Evolutionary conservation across 2,329 filamentous ascomycete genomes (phyloP).

Genomic region (Coniochaeta sp.): DNA sequence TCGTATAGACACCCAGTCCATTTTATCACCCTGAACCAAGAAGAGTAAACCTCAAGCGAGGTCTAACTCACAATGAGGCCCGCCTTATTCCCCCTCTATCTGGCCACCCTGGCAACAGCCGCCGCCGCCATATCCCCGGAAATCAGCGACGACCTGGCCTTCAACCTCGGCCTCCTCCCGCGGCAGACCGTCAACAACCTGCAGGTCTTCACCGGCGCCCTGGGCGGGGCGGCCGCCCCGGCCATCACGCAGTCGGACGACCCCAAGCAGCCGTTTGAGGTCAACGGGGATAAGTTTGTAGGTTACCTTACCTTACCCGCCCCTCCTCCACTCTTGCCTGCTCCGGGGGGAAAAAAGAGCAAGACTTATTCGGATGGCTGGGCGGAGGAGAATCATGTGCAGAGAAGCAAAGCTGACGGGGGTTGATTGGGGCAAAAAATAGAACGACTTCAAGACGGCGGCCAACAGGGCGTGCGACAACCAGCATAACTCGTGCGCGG

Average conservation of each 20-base stretch:
- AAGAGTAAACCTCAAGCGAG: neutral
- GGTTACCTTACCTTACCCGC: conserved; percentile 8
- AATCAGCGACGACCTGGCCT: conserved; percentile 25
- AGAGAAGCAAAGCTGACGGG: neutral
- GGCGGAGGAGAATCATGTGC: neutral
- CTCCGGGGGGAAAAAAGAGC: too few species aligned
- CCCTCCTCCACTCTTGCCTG: neutral
- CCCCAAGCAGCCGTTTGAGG: conserved; percentile 30
- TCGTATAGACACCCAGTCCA: neutral
- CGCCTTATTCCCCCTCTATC: conserved; percentile 4
- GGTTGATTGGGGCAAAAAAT: neutral
- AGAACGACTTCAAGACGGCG: conserved; percentile 34
- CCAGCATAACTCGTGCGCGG: conserved; percentile 40
- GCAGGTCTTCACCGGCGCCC: conserved; percentile 30
- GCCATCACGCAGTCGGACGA: conserved; percentile 32
- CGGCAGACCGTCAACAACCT: conserved; percentile 28
- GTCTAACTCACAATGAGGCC: conserved; percentile 4
- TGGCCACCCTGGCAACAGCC: conserved; percentile 2
- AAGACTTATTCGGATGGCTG: too few species aligned
- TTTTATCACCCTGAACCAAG: neutral
- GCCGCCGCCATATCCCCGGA: conserved; percentile 5
- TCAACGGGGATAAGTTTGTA: conserved; percentile 37
- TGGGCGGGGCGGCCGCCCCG: conserved; percentile 29
- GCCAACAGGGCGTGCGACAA: conserved; percentile 37
- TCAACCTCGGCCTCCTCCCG: conserved; percentile 25